Conservation (phyloP, 164 flowering plant genomes). For the Dillenia turbinata region DNA sequence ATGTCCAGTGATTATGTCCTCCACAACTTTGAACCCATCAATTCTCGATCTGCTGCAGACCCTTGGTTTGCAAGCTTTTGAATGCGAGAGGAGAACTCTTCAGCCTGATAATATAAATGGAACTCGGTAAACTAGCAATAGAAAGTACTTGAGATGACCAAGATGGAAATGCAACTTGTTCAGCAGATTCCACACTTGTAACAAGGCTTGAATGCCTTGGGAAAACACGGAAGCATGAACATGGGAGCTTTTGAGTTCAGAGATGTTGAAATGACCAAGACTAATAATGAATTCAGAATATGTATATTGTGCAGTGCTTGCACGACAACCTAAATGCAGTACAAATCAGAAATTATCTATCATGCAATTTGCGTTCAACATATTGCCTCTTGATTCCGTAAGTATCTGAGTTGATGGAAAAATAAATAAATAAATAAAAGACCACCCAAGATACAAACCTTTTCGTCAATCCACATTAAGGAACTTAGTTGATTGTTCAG, state of each 20-base stretch:
- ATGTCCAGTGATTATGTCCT: conserved; percentile 18
- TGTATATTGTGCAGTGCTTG: no score
- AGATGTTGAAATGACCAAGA: no score
- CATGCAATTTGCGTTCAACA: no score
- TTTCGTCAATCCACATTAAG: conserved; percentile 96
- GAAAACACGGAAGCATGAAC: no score
- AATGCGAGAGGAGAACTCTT: conserved; percentile 63
- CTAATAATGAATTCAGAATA: no score
- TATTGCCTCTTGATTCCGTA: no score
- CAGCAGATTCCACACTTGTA: not conserved
- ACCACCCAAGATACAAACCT: conserved; percentile 41
- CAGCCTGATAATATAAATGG: conserved; percentile 38
- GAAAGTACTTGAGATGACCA: not conserved
- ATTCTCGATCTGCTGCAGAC: conserved; percentile 46
- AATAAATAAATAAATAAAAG: not conserved
- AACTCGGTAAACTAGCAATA: not conserved
- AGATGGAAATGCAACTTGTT: not conserved
- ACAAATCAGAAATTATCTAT: no score
- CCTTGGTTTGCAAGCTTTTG: conserved; percentile 63
- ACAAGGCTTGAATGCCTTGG: no score
- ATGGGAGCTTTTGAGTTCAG: no score
- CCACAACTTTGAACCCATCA: conserved; percentile 50
- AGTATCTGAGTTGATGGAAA: no score
- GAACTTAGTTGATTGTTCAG: conserved; percentile 93
- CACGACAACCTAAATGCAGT: no score